Percentiles rank a stretch among this genome's conserved stretches.
Evolutionary conservation across 257 asterid species (phyloP).

Genomic region (Buddleja alternifolia): DNA sequence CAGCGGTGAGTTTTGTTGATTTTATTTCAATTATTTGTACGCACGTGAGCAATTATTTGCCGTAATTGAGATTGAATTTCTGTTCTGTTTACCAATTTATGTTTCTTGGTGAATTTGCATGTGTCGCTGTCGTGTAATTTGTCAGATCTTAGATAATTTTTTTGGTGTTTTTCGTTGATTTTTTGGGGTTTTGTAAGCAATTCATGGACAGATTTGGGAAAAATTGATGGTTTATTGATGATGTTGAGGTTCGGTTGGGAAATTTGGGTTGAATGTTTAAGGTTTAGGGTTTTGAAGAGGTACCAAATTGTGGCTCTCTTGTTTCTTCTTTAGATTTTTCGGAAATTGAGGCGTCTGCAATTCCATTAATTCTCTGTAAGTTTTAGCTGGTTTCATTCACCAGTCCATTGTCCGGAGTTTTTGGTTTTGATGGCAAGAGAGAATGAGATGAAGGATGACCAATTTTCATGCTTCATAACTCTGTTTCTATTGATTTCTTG

Average conservation of each 20-base stretch:
- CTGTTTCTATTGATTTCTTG: background rate
- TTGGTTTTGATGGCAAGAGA: too few relatives aligned
- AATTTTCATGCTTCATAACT: too few relatives aligned
- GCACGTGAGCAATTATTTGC: background rate
- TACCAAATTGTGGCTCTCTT: background rate
- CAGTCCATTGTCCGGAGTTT: background rate
- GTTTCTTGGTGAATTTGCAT: slow-evolving; percentile 18
- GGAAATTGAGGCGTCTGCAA: slow-evolving; percentile 1
- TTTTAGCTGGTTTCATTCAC: slow-evolving; percentile 1
- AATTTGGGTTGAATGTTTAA: slow-evolving; percentile 21
- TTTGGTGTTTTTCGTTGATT: background rate
- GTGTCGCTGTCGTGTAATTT: slow-evolving; percentile 6
- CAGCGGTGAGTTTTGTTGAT: slow-evolving; percentile 43
- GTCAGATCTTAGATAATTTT: slow-evolving; percentile 33
- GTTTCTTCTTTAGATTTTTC: background rate
- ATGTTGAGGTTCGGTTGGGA: slow-evolving; percentile 8
- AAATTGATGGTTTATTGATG: slow-evolving; percentile 3
- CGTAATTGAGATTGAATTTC: slow-evolving; percentile 5
- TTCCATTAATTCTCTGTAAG: background rate
- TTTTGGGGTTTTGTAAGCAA: slow-evolving; percentile 21
- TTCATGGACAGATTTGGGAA: background rate
- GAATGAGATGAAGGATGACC: too few relatives aligned
- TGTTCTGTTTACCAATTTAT: background rate
- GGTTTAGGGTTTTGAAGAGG: slow-evolving; percentile 36
- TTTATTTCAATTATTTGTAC: slow-evolving; percentile 4